Evolutionary conservation across 2,329 filamentous ascomycete genomes (phyloP).

Genomic region (Colletotrichum cordylinicola): DNA sequence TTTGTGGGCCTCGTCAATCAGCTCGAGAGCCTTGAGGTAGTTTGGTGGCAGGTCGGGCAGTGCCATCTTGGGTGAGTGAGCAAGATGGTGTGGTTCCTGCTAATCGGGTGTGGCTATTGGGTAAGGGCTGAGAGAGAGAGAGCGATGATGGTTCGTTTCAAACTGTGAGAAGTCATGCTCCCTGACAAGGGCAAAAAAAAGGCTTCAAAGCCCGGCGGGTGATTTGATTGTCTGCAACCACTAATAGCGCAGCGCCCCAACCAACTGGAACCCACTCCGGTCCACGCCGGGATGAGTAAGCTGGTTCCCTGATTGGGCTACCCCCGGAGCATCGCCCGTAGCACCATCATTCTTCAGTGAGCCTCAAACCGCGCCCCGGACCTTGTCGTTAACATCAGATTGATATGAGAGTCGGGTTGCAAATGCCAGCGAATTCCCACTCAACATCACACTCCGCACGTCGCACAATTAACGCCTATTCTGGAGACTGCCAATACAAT

Average conservation of each 20-base stretch:
- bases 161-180: neutral
- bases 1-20: constrained; percentile 72
- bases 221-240: neutral
- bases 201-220: neutral
- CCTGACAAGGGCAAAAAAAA: neutral
- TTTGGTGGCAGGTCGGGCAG: constrained; percentile 40
- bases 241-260: neutral
- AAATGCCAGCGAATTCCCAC: neutral
- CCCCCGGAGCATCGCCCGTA: neutral
- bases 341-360: neutral
- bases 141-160: neutral
- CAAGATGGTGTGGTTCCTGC: neutral
- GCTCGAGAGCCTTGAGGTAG: constrained; percentile 60
- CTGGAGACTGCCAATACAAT: neutral
- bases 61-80: neutral
- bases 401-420: neutral
- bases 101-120: neutral
- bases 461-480: constrained; percentile 1
- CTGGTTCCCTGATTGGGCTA: neutral
- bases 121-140: neutral
- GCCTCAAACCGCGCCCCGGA: constrained; percentile 6
- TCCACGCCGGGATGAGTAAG: constrained; percentile 8
- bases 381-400: constrained; percentile 1
- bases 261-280: neutral
- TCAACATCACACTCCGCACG: neutral